Evolutionary conservation across 768 basidiomycete species (phyloP), one percentile per base, ranked within the genome.

Genomic region (Russula emetica): DNA sequence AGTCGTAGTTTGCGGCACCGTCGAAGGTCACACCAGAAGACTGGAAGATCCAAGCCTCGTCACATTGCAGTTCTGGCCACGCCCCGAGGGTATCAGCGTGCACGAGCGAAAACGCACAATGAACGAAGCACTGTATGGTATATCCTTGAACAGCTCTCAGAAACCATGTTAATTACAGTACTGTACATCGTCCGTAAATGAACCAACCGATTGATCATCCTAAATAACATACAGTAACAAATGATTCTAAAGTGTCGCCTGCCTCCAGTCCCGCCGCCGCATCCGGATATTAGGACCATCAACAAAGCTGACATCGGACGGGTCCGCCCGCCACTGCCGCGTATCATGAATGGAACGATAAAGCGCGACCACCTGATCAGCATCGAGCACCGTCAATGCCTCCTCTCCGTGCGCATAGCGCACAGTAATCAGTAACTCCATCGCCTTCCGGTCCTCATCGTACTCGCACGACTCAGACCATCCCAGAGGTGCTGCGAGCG

Each of bases 291-390:
- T 28, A 30, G 44, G 1, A 14, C n/a, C 30, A 20, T 38, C 61
- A 26, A 24, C 28, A 16, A 22, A 5, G 28, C 7, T 50, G 26
- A 16, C 22, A 28, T 34, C 10, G 22, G 36, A 7, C 7, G 26
- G 36, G 9, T 56, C 34, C 16, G 20, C 26, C 16, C 8, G 28
- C 16, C 2, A 32, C 13, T 24, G 18, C 14, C 18, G 42, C 26
- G 51, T 36, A 20, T 36, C 47, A 40, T 64, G 63, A 40, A 64
- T 64, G 10, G 36, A 30, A 3, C 1, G 28, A 49, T 64, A 64
- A 28, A 55, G 58, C 5, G 9, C 18, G 2, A 64, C 38, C 28
- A 60, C 45, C 11, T 5, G 11, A 5, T 57, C 45, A 14, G 58
- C 63, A 20, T 55, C 63, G 28, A 55, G 5, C 30, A 50, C 58